Evolutionary conservation across 2,329 filamentous ascomycete species (phyloP).

Genomic region (Pezicula rhizophila): DNA sequence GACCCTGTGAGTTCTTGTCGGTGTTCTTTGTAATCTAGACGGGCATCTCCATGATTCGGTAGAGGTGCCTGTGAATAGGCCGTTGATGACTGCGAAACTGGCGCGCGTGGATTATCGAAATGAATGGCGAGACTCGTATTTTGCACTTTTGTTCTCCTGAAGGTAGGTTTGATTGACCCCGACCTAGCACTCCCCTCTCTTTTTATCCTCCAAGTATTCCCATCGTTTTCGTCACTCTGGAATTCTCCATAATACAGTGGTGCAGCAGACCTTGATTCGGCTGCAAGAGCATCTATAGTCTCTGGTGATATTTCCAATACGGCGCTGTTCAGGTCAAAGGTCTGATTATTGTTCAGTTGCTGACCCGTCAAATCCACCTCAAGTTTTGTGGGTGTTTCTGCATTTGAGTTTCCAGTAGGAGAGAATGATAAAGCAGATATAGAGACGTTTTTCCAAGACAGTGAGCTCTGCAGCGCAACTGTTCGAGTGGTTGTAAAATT

Average conservation of each 20-base stretch:
- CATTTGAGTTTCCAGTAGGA: too few species aligned
- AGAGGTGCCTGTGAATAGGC: too few species aligned
- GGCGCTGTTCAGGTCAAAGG: conserved; percentile 16
- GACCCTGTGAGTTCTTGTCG: too few species aligned
- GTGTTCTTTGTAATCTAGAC: too few species aligned
- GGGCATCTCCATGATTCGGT: too few species aligned
- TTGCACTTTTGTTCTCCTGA: conserved; percentile 4
- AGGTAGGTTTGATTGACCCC: neutral
- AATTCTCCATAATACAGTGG: neutral
- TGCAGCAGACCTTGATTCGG: conserved; percentile 7
- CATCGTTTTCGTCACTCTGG: neutral
- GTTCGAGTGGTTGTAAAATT: neutral
- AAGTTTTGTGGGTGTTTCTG: too few species aligned
- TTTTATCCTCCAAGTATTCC: neutral
- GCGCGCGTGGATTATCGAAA: neutral
- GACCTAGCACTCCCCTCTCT: neutral
- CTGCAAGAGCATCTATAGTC: conserved; percentile 27
- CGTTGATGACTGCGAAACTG: too few species aligned
- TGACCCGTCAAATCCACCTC: neutral
- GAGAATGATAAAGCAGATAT: too few species aligned
- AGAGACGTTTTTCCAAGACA: too few species aligned
- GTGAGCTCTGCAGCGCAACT: too few species aligned
- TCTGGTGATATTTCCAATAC: conserved; percentile 31
- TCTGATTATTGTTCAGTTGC: neutral
- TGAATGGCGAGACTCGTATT: conserved; percentile 9